A percentile compares a stretch with the other conserved stretches of the same genome.
Conservation (phyloP, 2,329 filamentous ascomycete genomes). For the Blastomyces parvus region DNA sequence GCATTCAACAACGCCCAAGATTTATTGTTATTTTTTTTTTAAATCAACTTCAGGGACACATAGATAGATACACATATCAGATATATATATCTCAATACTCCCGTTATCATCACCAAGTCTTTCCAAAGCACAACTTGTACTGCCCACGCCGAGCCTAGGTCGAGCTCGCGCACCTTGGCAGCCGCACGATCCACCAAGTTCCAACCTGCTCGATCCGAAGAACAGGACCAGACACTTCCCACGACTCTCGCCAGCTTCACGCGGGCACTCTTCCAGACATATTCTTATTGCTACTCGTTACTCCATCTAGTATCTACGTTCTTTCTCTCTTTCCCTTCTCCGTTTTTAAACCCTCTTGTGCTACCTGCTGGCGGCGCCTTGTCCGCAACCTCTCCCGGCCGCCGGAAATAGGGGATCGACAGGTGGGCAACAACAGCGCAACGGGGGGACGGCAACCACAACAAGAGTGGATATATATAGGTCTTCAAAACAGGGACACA, state of each 20-base stretch:
- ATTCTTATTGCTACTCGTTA: neutral
- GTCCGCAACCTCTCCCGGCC: neutral
- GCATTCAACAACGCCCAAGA: neutral
- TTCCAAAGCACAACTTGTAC: neutral
- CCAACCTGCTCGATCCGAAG: neutral
- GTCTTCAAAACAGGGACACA: neutral
- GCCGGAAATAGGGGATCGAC: conserved; percentile 1
- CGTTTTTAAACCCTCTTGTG: neutral
- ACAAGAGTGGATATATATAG: neutral
- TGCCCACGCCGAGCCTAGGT: too few species aligned
- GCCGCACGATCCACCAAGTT: neutral
- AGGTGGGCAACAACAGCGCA: neutral
- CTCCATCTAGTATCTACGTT: neutral
- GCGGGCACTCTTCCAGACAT: neutral
- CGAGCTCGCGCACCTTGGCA: neutral
- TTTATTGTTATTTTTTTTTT: too few species aligned
- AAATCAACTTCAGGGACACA: too few species aligned
- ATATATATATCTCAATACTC: neutral
- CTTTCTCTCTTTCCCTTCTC: neutral
- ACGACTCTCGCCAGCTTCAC: neutral
- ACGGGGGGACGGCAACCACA: neutral
- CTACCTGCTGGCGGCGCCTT: neutral
- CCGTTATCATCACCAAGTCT: neutral
- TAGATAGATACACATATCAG: neutral
- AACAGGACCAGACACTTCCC: neutral